These are phyloP conservation scores for Athelia sp. DNA, from an alignment of 1,284 basidiomycete species.

Conservation along the genomic window DNA sequence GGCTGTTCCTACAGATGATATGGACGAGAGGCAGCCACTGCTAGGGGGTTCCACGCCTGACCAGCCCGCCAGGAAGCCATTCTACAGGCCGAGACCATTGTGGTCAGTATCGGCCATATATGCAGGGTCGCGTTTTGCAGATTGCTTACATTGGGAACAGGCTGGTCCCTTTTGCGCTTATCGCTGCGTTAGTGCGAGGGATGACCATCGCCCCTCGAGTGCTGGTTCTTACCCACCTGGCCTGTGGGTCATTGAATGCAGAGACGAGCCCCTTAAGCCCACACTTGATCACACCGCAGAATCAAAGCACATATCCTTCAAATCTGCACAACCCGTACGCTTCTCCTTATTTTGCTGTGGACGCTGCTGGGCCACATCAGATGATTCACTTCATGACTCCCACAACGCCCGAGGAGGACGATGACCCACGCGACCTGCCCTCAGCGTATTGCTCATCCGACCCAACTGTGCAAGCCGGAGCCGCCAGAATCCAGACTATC, in stretches of 20 bases:
- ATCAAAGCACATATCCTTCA: slow-evolving; percentile 9
- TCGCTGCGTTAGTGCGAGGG: slow-evolving; percentile 66
- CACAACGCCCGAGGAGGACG: slow-evolving; percentile 32
- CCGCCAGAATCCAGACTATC: slow-evolving; percentile 64
- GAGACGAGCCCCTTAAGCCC: slow-evolving; percentile 36
- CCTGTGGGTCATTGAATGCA: slow-evolving; percentile 54
- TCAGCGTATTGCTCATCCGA: slow-evolving; percentile 53
- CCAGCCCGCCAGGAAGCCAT: slow-evolving; percentile 43
- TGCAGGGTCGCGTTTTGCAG: not conserved
- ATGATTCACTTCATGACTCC: slow-evolving; percentile 12
- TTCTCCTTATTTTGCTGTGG: slow-evolving; percentile 13
- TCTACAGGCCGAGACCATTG: slow-evolving; percentile 61
- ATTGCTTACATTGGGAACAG: slow-evolving; percentile 28
- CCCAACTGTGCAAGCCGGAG: slow-evolving; percentile 60
- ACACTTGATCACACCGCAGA: slow-evolving; percentile 7
- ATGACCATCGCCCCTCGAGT: slow-evolving; percentile 76
- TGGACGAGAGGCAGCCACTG: not conserved
- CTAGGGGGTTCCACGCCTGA: not conserved
- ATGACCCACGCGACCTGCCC: slow-evolving; percentile 45
- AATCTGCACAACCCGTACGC: slow-evolving; percentile 1
- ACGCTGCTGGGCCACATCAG: slow-evolving; percentile 9
- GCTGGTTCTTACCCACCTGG: slow-evolving; percentile 72
- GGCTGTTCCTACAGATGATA: too few species aligned
- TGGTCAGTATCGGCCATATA: slow-evolving; percentile 33
- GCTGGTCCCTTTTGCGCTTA: slow-evolving; percentile 70